phyloP scores from a whole-genome alignment of 345 rosid genomes.

The Linum lewisii region DNA sequence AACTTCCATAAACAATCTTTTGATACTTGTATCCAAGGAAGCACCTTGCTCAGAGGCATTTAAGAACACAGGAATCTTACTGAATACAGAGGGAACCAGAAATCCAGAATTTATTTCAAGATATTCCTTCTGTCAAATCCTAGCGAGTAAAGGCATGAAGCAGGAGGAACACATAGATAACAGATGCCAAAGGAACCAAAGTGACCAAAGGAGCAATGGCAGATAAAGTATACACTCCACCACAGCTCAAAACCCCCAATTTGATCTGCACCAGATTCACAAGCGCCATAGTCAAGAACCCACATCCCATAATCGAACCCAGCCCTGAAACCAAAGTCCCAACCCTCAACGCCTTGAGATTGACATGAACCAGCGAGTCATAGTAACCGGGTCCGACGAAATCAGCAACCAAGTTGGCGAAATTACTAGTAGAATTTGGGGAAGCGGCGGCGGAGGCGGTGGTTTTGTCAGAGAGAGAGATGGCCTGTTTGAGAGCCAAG shows the following conservation, averaged over 20 bases:
- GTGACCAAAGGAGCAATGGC: constrained; percentile 59
- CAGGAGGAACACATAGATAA: constrained; percentile 44
- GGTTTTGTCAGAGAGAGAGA: constrained; percentile 23
- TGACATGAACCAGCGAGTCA: constrained; percentile 32
- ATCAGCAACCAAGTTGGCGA: not conserved
- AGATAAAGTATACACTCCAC: constrained; percentile 35
- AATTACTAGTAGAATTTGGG: not conserved
- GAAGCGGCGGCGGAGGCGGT: not conserved
- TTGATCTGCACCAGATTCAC: constrained; percentile 71
- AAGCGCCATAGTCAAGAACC: constrained; percentile 66
- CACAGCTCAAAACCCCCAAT: constrained; percentile 59
- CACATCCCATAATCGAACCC: constrained; percentile 74
- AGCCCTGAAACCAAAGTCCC: constrained; percentile 51
- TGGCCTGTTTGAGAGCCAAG: constrained; percentile 56
- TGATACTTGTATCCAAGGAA: not conserved
- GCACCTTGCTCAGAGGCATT: not conserved
- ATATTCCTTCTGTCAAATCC: not conserved
- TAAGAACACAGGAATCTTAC: not conserved
- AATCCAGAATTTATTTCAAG: not conserved
- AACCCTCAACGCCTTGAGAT: constrained; percentile 30
- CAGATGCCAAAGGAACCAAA: constrained; percentile 60
- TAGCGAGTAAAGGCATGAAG: constrained; percentile 49
- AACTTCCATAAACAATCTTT: not conserved
- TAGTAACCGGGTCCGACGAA: constrained; percentile 11
- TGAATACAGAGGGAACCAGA: too few relatives aligned